Percentiles rank a stretch among this genome's conserved stretches.
Evolutionary conservation across 345 rosid genomes (phyloP).

Genomic region (Syzygium grande): DNA sequence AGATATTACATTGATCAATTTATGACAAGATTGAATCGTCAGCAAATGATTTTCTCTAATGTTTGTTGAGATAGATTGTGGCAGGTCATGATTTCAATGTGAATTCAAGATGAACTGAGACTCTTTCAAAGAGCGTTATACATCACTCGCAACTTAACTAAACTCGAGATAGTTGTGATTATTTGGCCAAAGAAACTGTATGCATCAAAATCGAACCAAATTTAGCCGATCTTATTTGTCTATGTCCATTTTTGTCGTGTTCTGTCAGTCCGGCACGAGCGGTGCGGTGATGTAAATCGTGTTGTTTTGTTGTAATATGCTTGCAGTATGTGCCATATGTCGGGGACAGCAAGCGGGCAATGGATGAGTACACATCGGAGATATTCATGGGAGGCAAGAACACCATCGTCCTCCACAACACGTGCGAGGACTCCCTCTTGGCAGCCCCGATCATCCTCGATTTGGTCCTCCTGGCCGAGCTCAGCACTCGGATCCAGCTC

Average conservation of each 20-base stretch:
- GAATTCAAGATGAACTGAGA: neutral
- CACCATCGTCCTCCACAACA: conserved; percentile 93
- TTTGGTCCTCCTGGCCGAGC: conserved; percentile 93
- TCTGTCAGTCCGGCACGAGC: neutral
- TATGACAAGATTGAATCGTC: no score
- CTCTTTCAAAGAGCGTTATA: neutral
- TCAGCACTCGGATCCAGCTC: conserved; percentile 81
- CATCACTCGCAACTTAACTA: neutral
- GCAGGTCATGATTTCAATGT: neutral
- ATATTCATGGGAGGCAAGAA: conserved; percentile 94
- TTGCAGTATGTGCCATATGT: conserved; percentile 87
- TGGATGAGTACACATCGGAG: conserved; percentile 99
- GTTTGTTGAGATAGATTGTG: neutral
- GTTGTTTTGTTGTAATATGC: neutral
- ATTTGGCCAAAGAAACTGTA: neutral
- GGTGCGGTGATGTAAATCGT: neutral
- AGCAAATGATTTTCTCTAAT: neutral
- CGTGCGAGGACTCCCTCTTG: conserved; percentile 94
- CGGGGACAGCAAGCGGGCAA: conserved; percentile 97
- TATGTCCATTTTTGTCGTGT: neutral
- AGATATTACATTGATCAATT: neutral
- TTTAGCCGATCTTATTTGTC: neutral
- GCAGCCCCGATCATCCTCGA: conserved; percentile 97
- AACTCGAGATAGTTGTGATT: neutral
- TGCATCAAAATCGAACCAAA: neutral